Base-by-base conservation (phyloP, 106 monocot genomes). In the Acorus calamus region DNA sequence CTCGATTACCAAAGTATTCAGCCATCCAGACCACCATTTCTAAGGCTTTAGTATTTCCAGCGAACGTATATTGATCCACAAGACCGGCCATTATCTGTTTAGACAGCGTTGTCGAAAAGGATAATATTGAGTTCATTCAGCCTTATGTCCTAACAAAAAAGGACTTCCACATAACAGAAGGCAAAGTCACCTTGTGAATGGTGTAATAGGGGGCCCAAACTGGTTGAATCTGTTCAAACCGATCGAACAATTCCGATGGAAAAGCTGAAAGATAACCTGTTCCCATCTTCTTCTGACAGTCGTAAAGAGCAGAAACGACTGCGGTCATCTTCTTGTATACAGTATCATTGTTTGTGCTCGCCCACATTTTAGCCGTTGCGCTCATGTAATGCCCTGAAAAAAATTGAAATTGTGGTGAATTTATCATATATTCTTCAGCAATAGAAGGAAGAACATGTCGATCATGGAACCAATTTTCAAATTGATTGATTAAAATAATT, bases 201-300 rank as follows among this genome's bases (percentile, higher is more conserved):
- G 96, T 98, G 80, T 98, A 98, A 78, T 98, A 98, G 14, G 96
- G 96, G 42, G 96, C 96, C 96, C 96, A 98, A 55, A 91, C 87
- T 72, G 44, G 7, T 46, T 79, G n/a, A 11, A 88, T 71, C 44
- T 80, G 71, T 73, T 91, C 96, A 58, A 88, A 81, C 8, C 87
- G 84, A 47, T 98, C 96, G 63, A 98, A 98, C 72, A 85, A 73
- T 64, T 85, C 85, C 53, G 87, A 5, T 46, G 96, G 91, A 71
- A 91, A 98, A 14, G 96, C 91, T 55, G 96, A 91, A 59, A 98
- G 87, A 68, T 98, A 98, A 5, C 96, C 96, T 4, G 74, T 83
- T 13, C 87, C 96, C 10, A 80, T 88, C 60, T 90, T 80, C 68
- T 85, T 85, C 79, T 98, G 96, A 58, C 96, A 98, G 42, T 42